Evolutionary conservation across 2,329 filamentous ascomycete genomes (phyloP), one percentile per base, ranked within the genome.

Genomic region (Cladophialophora chaetospira): DNA sequence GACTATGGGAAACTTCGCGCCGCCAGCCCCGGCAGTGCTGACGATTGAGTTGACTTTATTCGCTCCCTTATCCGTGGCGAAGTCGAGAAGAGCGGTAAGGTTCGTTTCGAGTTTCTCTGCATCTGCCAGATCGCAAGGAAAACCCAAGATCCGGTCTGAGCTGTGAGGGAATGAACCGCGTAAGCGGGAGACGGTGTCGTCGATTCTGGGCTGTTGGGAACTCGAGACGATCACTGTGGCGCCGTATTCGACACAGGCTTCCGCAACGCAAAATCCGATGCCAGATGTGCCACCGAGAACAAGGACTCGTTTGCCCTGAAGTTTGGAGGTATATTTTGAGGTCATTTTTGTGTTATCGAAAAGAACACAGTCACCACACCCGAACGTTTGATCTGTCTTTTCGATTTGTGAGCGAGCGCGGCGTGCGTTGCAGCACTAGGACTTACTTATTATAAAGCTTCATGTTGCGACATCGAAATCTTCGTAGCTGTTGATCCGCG

Each of bases 201-300:
- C 60, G 25, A 82, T 57, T 5, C 66, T 69, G 61, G 47, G 69
- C 66, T 42, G 63, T 36, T 43, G 72, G 58, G 57, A 86, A 3
- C 80, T 83, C 15, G 81, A 79, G 65, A 88, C 78, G 42, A 74
- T 78, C 8, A 88, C 80, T 9, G 67, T 68, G 31, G 79, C 80
- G 5, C 45, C 53, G 31, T 79, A 72, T 50, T 81, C 79, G 31
- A 86, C 67, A 13, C 69, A 69, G 1, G 77, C 77, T 73, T 81
- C 76, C 50, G 80, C 80, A 9, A 79, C 76, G 57, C 67, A 69
- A 64, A 75, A 81, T 36, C 81, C 81, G 38, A 83, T 77, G 52
- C 81, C 81, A 40, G 74, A 73, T 31, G 76, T 77, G 29, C 79
- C 80, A 21, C 81, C 81, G 17, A 82, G 70, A 60, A 83, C 68